These are phyloP conservation scores for Xylaria sp. DNA, from an alignment of 2,329 filamentous ascomycete genomes.

Conservation along the genomic window DNA sequence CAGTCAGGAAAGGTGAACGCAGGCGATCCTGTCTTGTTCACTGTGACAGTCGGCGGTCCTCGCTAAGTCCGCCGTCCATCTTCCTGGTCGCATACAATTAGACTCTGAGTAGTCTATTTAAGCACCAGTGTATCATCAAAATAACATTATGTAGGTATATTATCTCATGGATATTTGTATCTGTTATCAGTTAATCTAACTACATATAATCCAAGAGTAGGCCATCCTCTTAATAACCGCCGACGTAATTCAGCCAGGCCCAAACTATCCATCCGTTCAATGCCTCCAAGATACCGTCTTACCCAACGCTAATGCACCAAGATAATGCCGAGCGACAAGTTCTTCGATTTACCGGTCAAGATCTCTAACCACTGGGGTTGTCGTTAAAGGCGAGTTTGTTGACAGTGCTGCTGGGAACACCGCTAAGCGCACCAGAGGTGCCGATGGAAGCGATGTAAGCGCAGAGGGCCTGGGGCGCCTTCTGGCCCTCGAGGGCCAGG, in stretches of 20 bases:
- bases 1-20: constrained; percentile 68
- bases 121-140: neutral
- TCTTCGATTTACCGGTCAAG: neutral
- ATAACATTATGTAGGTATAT: constrained; percentile 1
- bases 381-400: constrained; percentile 53
- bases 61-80: neutral
- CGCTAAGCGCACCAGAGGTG: constrained; percentile 54
- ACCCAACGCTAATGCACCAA: neutral
- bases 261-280: neutral
- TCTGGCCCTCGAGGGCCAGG: constrained; percentile 55
- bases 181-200: constrained; percentile 2
- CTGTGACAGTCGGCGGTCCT: constrained; percentile 62
- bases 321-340: neutral
- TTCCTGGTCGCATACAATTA: neutral
- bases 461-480: constrained; percentile 57
- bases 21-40: constrained; percentile 59
- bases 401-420: constrained; percentile 50
- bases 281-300: neutral
- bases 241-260: neutral
- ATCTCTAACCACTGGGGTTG: constrained; percentile 33
- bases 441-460: constrained; percentile 55
- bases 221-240: neutral
- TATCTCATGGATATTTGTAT: constrained; percentile 6
- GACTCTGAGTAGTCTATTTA: neutral
- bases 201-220: constrained; percentile 19